Conservation (phyloP, 192 early-diverging fungal species). For the Pilobolus umbonatus region DNA sequence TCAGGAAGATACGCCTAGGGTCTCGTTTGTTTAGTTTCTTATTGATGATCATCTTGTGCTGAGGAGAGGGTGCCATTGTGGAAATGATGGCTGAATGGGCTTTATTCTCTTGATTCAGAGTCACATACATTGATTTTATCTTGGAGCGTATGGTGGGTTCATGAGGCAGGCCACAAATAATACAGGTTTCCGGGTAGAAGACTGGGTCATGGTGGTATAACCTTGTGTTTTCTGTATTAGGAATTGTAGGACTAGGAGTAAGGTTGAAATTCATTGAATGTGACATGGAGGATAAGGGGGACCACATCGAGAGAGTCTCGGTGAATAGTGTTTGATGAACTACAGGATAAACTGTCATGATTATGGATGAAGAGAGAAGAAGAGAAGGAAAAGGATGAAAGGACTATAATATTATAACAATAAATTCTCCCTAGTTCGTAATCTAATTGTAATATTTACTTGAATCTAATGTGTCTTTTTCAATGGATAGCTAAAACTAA, state of each 20-base stretch:
- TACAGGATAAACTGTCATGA: not conserved
- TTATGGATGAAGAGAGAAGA: not conserved
- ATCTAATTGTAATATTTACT: no score
- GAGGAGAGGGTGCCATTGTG: not conserved
- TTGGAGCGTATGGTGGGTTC: not conserved
- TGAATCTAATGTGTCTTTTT: no score
- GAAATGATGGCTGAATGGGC: not conserved
- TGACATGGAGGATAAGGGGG: conserved; percentile 2
- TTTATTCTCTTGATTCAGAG: not conserved
- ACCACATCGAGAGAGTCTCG: conserved; percentile 1
- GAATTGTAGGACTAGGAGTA: not conserved
- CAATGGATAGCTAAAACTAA: no score
- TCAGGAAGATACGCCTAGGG: no score
- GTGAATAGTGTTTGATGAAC: not conserved
- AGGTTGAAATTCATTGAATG: not conserved
- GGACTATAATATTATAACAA: not conserved
- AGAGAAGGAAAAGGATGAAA: not conserved
- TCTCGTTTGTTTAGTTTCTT: no score
- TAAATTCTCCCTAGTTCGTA: no score
- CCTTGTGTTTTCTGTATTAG: not conserved
- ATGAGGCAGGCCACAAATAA: conserved; percentile 7
- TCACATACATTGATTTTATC: not conserved
- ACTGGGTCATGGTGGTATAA: conserved; percentile 12
- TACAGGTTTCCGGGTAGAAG: conserved; percentile 1
- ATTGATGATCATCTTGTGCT: no score